phyloP scores from a whole-genome alignment of 805 yeast genomes.

The Naumovozyma baii region DNA sequence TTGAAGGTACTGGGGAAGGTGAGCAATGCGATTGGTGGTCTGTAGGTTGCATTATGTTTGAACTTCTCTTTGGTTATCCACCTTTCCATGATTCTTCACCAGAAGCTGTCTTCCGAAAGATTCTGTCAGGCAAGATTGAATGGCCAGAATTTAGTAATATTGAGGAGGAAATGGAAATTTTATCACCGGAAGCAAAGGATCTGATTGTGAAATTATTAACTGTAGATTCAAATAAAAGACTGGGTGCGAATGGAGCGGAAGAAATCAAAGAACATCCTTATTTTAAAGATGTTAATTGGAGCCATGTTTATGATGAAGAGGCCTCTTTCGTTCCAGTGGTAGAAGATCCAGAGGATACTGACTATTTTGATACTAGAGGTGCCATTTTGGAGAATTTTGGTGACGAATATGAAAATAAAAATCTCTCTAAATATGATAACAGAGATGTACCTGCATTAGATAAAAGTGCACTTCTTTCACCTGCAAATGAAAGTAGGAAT shows the following conservation, averaged over 20 bases:
- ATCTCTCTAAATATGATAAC: constrained; percentile 5
- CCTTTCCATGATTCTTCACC: constrained; percentile 86
- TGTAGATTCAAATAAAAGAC: constrained; percentile 53
- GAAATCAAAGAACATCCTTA: constrained; percentile 77
- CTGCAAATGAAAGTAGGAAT: background rate
- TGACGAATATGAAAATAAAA: constrained; percentile 15
- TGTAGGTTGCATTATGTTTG: constrained; percentile 89
- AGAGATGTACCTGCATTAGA: constrained; percentile 14
- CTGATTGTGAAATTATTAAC: constrained; percentile 54
- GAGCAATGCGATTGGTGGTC: constrained; percentile 85
- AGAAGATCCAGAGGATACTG: constrained; percentile 78
- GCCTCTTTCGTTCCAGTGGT: constrained; percentile 77
- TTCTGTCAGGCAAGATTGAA: constrained; percentile 58
- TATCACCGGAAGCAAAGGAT: constrained; percentile 64
- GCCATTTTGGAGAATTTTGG: constrained; percentile 48
- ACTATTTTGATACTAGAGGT: constrained; percentile 85
- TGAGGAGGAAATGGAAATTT: constrained; percentile 43
- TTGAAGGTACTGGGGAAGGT: constrained; percentile 72
- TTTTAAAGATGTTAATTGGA: constrained; percentile 69
- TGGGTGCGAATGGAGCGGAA: constrained; percentile 69
- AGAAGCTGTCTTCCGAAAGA: constrained; percentile 71
- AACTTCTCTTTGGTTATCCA: constrained; percentile 84
- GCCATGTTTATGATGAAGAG: constrained; percentile 51
- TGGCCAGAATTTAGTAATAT: constrained; percentile 66
- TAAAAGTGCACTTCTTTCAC: constrained; percentile 1